Base-by-base conservation (phyloP, 495 filamentous ascomycete genomes). In the Durotheca rogersii region DNA sequence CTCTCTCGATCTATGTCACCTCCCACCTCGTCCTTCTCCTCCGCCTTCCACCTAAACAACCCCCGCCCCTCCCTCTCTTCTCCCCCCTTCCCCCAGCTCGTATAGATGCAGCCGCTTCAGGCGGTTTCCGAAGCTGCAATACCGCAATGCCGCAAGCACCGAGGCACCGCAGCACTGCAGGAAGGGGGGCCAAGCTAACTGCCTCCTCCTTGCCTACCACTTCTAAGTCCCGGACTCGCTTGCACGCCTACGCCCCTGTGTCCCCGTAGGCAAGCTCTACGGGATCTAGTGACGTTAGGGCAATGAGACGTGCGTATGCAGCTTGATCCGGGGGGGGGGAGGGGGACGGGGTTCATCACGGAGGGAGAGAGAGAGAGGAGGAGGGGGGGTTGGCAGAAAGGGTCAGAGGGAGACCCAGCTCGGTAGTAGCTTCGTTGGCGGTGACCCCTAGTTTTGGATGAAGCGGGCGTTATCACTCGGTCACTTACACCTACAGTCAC, bases 51-150 rank as follows among this genome's bases (percentile, higher is more conserved):
- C n/a, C n/a, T n/a, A n/a, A n/a, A n/a, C n/a, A n/a, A n/a, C n/a
- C n/a, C n/a, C n/a, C n/a, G n/a, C n/a, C n/a, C n/a, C n/a, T n/a
- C n/a, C n/a, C n/a, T n/a, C n/a, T n/a, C n/a, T n/a, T n/a, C n/a
- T n/a, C n/a, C n/a, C n/a, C n/a, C n/a, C n/a, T n/a, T n/a, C n/a
- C n/a, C n/a, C n/a, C n/a, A n/a, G n/a, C n/a, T n/a, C n/a, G n/a
- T n/a, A n/a, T n/a, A n/a, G n/a, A 41, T 46, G 48, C 33, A 52
- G 15, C 55, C 55, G 43, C 49, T 44, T 41, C 48, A 58, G 55
- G 55, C 55, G 55, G 49, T 58, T 58, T 58, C 55, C 55, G 55
- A 53, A 53, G 37, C 48, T 51, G 55, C 55, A 58, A 29, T 3
- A 46, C 7, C 43, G 34, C 41, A 41, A 6, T 23, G n/a, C n/a